Percentiles rank a stretch among this genome's conserved stretches.
These are phyloP conservation scores for Rhododendron vialii DNA, from an alignment of 148 eudicot genomes.

Conservation along the genomic window DNA sequence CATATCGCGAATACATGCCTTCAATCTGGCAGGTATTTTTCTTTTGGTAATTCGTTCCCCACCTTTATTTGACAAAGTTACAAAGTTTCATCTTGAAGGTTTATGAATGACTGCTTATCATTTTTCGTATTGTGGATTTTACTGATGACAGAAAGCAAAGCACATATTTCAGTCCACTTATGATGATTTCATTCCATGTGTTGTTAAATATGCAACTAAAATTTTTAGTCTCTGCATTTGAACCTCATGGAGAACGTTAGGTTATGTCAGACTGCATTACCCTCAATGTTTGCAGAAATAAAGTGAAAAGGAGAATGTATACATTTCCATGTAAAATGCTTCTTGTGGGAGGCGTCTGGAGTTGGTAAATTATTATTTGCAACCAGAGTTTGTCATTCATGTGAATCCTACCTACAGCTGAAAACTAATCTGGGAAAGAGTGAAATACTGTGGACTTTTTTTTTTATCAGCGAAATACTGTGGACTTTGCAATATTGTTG, in stretches of 20 bases:
- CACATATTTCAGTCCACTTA: not conserved
- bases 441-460: not conserved
- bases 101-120: not conserved
- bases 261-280: not conserved
- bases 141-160: not conserved
- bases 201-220: not conserved
- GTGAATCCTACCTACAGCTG: not conserved
- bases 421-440: not conserved
- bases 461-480: not conserved
- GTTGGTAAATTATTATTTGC: not conserved
- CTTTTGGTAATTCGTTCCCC: not conserved
- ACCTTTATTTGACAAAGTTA: not conserved
- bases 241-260: not conserved
- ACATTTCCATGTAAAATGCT: not conserved
- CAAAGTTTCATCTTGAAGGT: not conserved
- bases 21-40: slow-evolving; percentile 74
- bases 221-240: not conserved
- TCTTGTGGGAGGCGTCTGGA: not conserved
- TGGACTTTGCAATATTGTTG: not conserved
- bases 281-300: not conserved
- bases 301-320: not conserved
- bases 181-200: not conserved
- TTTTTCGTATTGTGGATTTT: not conserved
- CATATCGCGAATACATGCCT: slow-evolving; percentile 82
- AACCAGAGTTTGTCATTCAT: not conserved